A percentile compares a stretch with the other conserved stretches of the same genome.
Evolutionary conservation across 805 yeast species (phyloP).

Genomic region (Candida lessepsii): DNA sequence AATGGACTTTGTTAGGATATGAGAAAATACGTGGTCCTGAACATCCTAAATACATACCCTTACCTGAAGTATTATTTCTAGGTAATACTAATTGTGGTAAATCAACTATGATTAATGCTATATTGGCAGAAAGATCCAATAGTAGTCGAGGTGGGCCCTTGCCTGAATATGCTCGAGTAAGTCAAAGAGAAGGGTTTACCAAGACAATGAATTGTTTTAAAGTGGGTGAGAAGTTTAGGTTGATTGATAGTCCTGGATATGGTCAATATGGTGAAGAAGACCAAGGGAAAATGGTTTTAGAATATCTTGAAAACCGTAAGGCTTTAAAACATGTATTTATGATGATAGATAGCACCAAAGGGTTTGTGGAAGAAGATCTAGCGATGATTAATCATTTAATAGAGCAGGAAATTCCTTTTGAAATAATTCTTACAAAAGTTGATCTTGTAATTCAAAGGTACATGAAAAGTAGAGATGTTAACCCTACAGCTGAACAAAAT

Average conservation of each 20-base stretch:
- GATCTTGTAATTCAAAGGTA: conserved; percentile 48
- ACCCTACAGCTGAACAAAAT: not conserved
- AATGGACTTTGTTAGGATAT: conserved; percentile 59
- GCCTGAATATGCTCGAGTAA: conserved; percentile 30
- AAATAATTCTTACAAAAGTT: conserved; percentile 72
- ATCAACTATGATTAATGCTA: conserved; percentile 67
- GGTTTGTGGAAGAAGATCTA: conserved; percentile 58
- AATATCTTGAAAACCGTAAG: conserved; percentile 56
- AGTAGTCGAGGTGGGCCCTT: conserved; percentile 3
- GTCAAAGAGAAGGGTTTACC: conserved; percentile 56
- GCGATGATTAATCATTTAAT: conserved; percentile 50
- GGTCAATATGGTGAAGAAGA: conserved; percentile 63
- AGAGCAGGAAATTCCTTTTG: conserved; percentile 63
- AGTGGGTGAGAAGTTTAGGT: conserved; percentile 57
- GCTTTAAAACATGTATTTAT: conserved; percentile 59
- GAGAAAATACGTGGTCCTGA: conserved; percentile 50
- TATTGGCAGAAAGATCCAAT: conserved; percentile 41
- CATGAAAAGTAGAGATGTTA: conserved; percentile 19
- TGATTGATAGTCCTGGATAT: conserved; percentile 90
- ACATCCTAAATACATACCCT: conserved; percentile 18
- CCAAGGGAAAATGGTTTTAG: conserved; percentile 70
- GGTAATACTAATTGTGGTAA: conserved; percentile 90
- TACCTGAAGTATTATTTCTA: conserved; percentile 72
- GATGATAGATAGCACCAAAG: conserved; percentile 58
- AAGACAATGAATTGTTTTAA: conserved; percentile 71